Evolutionary conservation across 2,329 filamentous ascomycete species (phyloP).

Genomic region (Alternaria ventricosa): DNA sequence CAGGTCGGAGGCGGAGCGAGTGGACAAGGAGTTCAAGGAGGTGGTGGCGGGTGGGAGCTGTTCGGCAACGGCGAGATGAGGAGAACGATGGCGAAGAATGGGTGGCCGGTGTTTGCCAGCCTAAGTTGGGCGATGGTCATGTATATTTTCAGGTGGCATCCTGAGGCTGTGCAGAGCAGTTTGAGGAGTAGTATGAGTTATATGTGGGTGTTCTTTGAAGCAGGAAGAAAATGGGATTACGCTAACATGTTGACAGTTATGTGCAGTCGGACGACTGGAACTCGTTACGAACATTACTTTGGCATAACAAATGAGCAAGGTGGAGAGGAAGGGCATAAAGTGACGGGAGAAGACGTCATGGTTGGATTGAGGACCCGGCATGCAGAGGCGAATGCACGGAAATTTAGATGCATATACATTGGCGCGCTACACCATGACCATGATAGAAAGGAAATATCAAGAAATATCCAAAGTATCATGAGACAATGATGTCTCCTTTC

Average conservation of each 20-base stretch:
- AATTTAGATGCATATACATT: neutral
- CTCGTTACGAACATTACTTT: slow-evolving; percentile 79
- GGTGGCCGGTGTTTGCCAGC: slow-evolving; percentile 92
- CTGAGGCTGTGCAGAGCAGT: slow-evolving; percentile 88
- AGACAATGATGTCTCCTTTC: neutral
- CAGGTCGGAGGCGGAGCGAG: slow-evolving; percentile 42
- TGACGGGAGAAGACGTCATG: neutral
- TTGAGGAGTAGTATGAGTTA: slow-evolving; percentile 96
- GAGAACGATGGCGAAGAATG: slow-evolving; percentile 61
- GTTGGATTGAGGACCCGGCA: neutral
- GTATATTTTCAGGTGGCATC: slow-evolving; percentile 92
- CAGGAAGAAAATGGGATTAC: neutral
- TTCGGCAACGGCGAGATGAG: slow-evolving; percentile 47
- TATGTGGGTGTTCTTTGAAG: slow-evolving; percentile 68
- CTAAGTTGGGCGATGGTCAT: slow-evolving; percentile 93
- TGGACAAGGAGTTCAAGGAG: slow-evolving; percentile 14
- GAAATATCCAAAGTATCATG: neutral
- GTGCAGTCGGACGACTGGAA: slow-evolving; percentile 89
- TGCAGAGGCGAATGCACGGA: neutral
- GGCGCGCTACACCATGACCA: neutral
- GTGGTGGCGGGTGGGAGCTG: slow-evolving; percentile 50
- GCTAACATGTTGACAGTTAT: slow-evolving; percentile 58
- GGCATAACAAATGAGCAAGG: slow-evolving; percentile 72
- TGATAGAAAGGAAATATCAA: neutral
- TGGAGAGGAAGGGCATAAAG: neutral